phyloP scores from a whole-genome alignment of 768 basidiomycete genomes.

The Pulveroboletus frians region DNA sequence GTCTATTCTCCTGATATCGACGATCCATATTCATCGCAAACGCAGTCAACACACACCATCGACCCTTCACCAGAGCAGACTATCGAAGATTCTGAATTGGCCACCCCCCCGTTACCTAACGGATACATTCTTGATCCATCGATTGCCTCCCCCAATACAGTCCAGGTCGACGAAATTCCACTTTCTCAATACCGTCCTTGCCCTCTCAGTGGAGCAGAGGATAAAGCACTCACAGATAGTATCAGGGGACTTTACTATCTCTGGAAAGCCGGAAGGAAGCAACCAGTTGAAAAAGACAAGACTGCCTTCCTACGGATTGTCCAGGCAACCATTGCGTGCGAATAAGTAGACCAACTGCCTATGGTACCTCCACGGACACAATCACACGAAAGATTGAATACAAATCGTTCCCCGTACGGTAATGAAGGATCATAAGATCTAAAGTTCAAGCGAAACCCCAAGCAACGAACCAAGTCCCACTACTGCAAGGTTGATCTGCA shows the following conservation, averaged over 20 bases:
- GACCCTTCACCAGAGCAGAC: conserved; percentile 16
- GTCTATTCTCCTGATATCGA: conserved; percentile 5
- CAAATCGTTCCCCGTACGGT: not conserved
- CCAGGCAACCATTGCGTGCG: conserved; percentile 23
- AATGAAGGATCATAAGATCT: not conserved
- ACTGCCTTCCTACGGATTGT: conserved; percentile 34
- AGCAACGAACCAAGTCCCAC: conserved; percentile 22
- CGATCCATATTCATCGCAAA: conserved; percentile 5
- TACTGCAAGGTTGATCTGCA: conserved; percentile 24
- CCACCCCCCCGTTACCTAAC: conserved; percentile 18
- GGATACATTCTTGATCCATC: conserved; percentile 7
- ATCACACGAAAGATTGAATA: not conserved
- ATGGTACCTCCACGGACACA: not conserved
- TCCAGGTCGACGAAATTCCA: conserved; percentile 12
- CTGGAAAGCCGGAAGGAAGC: conserved; percentile 44
- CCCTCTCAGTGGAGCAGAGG: conserved; percentile 16
- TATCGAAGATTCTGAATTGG: conserved; percentile 19
- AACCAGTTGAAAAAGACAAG: conserved; percentile 18
- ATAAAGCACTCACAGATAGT: conserved; percentile 45
- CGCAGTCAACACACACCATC: conserved; percentile 3
- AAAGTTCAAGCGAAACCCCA: conserved; percentile 7
- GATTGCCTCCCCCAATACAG: conserved; percentile 10
- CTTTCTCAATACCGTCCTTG: not conserved
- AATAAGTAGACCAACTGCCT: conserved; percentile 6
- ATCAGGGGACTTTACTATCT: conserved; percentile 54